Conservation (phyloP, 2,329 filamentous ascomycete species). For the Lizonia empirigonia region DNA sequence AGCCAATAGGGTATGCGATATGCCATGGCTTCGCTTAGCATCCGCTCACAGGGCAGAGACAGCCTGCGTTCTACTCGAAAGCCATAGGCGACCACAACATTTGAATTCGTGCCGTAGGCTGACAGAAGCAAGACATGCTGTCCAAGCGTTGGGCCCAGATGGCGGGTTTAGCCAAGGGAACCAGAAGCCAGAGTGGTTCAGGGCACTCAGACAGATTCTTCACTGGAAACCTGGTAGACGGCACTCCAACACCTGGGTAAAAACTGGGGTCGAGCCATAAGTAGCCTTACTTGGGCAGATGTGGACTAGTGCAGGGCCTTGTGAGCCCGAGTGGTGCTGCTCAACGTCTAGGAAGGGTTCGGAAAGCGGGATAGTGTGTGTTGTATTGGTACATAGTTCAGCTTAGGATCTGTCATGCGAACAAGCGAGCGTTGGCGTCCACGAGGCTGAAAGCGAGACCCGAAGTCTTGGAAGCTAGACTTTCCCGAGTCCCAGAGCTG, state of each 20-base stretch:
- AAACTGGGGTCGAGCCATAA: not conserved
- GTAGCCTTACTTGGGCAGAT: not conserved
- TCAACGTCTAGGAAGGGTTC: not conserved
- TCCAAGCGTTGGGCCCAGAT: not conserved
- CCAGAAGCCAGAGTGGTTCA: not conserved
- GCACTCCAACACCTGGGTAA: not conserved
- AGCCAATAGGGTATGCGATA: not conserved
- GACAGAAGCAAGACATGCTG: not conserved
- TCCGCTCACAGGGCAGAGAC: not conserved
- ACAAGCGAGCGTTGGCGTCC: not conserved
- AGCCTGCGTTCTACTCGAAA: not conserved
- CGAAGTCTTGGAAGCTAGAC: not conserved
- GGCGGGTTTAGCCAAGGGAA: not conserved
- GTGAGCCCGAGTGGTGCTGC: not conserved
- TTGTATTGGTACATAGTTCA: not conserved
- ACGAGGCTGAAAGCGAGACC: constrained; percentile 1
- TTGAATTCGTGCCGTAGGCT: not conserved
- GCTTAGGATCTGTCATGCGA: not conserved
- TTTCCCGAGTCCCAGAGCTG: not conserved
- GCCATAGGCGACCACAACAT: not conserved
- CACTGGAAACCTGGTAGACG: not conserved
- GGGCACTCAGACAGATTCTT: not conserved
- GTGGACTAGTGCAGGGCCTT: not conserved
- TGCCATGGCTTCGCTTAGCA: not conserved
- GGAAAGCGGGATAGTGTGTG: not conserved